Evolutionary conservation across 208 protist genomes (phyloP).

Genomic region (Porcisia hertigi): DNA sequence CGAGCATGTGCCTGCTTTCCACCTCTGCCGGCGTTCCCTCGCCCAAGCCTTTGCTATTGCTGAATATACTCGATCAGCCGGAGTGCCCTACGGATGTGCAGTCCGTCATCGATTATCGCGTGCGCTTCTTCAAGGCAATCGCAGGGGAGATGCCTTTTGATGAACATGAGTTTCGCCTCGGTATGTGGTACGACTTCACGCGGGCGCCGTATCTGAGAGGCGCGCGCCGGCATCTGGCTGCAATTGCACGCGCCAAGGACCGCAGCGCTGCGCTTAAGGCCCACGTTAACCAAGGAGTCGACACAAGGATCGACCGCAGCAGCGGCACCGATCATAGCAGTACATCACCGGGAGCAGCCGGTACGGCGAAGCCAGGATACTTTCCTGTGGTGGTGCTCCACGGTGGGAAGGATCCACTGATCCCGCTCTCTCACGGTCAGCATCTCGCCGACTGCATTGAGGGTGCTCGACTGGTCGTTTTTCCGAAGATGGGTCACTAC

Average conservation of each 20-base stretch:
- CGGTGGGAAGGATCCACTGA: constrained; percentile 67
- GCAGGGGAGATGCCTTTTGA: constrained; percentile 39
- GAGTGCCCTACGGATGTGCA: constrained; percentile 37
- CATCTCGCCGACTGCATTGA: constrained; percentile 57
- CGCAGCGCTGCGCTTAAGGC: constrained; percentile 32
- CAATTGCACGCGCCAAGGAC: constrained; percentile 34
- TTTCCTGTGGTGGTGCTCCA: constrained; percentile 73
- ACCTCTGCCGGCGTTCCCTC: constrained; percentile 61
- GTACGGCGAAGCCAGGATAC: constrained; percentile 28
- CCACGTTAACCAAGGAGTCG: constrained; percentile 38
- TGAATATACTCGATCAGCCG: constrained; percentile 64
- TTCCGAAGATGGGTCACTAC: constrained; percentile 82
- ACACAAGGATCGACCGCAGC: constrained; percentile 31
- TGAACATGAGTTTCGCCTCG: constrained; percentile 36
- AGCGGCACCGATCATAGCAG: not conserved
- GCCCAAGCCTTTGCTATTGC: constrained; percentile 50
- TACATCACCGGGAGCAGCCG: constrained; percentile 34
- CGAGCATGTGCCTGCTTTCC: constrained; percentile 72
- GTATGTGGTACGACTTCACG: constrained; percentile 33
- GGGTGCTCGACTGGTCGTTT: constrained; percentile 49
- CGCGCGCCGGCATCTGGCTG: constrained; percentile 35
- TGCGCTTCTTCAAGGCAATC: constrained; percentile 35
- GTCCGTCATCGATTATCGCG: constrained; percentile 60
- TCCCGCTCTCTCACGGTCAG: constrained; percentile 54
- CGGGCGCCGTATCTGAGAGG: constrained; percentile 32